Conservation (phyloP, 352 stramenopile species). For the Globisporangium lucens region DNA sequence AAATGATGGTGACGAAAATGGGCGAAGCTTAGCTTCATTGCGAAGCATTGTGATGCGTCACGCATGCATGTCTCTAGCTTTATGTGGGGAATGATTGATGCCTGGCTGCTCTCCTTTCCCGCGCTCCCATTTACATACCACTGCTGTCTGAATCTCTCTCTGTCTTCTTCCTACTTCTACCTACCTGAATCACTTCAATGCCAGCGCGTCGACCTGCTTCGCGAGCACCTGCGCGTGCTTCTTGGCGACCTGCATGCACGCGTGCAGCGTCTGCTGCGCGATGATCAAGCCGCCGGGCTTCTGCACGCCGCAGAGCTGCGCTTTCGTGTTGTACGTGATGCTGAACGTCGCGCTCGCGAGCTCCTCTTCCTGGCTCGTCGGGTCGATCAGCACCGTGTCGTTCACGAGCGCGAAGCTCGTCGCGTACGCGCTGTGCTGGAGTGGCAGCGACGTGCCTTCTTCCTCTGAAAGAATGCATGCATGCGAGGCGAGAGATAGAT, state of each 20-base stretch:
- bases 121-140: neutral
- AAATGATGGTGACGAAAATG: neutral
- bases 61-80: constrained; percentile 4
- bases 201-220: constrained; percentile 30
- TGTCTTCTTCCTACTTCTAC: constrained; percentile 4
- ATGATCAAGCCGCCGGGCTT: constrained; percentile 64
- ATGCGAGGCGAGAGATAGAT: neutral
- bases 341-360: constrained; percentile 53
- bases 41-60: neutral
- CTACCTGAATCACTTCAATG: neutral
- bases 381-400: constrained; percentile 58
- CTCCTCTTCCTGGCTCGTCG: constrained; percentile 70
- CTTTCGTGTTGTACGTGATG: constrained; percentile 62
- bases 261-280: constrained; percentile 41
- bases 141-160: neutral
- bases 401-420: constrained; percentile 70
- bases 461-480: constrained; percentile 30
- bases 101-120: neutral
- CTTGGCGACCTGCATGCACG: constrained; percentile 68
- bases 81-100: neutral
- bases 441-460: constrained; percentile 37
- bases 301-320: constrained; percentile 63
- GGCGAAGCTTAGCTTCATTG: no score
- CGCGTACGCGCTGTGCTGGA: constrained; percentile 59
- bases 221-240: constrained; percentile 31